Base-by-base conservation (phyloP, 2,329 filamentous ascomycete species). In the Apiospora rasikravindrae region DNA sequence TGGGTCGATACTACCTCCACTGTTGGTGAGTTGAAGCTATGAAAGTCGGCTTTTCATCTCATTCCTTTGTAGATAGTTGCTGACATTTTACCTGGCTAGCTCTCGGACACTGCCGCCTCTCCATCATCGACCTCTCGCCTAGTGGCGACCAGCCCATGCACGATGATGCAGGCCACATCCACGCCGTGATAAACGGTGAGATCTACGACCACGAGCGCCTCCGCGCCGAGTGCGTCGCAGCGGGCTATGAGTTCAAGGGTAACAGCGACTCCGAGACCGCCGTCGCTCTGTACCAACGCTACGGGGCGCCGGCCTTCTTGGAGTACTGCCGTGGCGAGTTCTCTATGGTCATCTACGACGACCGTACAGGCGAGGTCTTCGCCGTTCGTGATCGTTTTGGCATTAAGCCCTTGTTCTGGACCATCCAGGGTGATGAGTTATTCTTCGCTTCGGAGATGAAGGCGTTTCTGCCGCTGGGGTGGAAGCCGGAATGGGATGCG, bases 171-270 rank as follows among this genome's bases (percentile, higher is more conserved):
- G 77, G 78, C 24, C 73, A 74, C 0, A 81, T 90, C 29, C 87
- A 90, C 76, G 87, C 87, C 1, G 84, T 90, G 22, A 86, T 90
- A 26, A 90, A 89, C 72, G 88, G 89, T 42, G 88, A 90, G 77
- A 82, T 90, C n/a, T 90, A 90, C 76, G 85, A 86, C 73, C 81
- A 85, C 71, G 84, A 87, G 40, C 76, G 77, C 24, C 81, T 86
- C n/a, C 80, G 84, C 24, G 74, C 73, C 4, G 77, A 83, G 33
- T 76, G 84, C 40, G 71, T 77, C 24, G 74, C 76, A 4, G 73
- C 80, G 11, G 80, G 75, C 4, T 85, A 86, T 76, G 71, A 76
- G 2, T 88, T 88, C 78, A 78, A 80, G 53, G 81, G 84, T 33
- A 77, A 79, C 44, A 84, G 82, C 64, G 86, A 88, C 73, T 84